phyloP scores from a whole-genome alignment of 1,139 yeast species.

The Pichia sp. region DNA sequence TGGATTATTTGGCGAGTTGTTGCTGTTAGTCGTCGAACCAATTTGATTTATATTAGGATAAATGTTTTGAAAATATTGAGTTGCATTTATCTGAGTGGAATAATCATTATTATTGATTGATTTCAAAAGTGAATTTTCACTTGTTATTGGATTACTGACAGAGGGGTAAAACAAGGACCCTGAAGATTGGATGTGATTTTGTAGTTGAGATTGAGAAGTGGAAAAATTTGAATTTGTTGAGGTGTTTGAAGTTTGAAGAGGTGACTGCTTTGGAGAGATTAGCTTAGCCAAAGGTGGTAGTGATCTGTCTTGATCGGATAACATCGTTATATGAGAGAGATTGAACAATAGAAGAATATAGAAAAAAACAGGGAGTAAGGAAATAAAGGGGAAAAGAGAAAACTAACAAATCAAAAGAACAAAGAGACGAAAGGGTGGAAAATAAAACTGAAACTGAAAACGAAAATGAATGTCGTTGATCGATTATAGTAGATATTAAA shows the following conservation, averaged over 20 bases:
- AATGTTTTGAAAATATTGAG: slow-evolving; percentile 1
- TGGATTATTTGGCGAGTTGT: slow-evolving; percentile 10
- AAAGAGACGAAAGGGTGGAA: too few relatives aligned
- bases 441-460: background rate
- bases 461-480: too few relatives aligned
- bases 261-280: slow-evolving; percentile 17
- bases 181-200: background rate
- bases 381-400: background rate
- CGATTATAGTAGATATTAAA: too few relatives aligned
- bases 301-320: slow-evolving; percentile 17
- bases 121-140: slow-evolving; percentile 6
- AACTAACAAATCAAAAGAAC: too few relatives aligned
- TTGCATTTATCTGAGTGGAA: background rate
- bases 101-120: slow-evolving; percentile 9
- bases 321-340: background rate
- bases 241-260: background rate
- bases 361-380: background rate
- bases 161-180: slow-evolving; percentile 10
- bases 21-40: slow-evolving; percentile 2
- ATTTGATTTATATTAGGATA: slow-evolving; percentile 10
- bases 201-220: too few relatives aligned
- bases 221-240: slow-evolving; percentile 2
- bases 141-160: slow-evolving; percentile 2
- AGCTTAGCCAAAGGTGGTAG: slow-evolving; percentile 25
- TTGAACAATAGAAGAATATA: background rate